Percentiles rank a stretch among this genome's conserved stretches.
Conservation (phyloP, 2,329 filamentous ascomycete genomes). For the Botrytis sinoallii region DNA sequence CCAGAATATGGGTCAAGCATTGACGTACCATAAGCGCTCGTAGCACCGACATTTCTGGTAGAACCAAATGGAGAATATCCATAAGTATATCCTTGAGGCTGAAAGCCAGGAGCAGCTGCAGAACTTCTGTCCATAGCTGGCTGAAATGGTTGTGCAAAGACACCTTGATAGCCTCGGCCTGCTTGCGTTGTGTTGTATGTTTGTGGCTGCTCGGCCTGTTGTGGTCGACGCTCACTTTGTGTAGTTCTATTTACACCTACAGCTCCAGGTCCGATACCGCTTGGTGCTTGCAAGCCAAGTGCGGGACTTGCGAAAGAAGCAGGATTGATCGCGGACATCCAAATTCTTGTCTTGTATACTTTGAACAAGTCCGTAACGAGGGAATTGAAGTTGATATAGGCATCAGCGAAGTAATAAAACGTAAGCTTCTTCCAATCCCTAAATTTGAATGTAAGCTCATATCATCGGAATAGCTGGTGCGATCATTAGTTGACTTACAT, state of each 20-base stretch:
- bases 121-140: conserved; percentile 42
- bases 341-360: conserved; percentile 98
- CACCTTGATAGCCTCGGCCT: conserved; percentile 38
- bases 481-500: conserved; percentile 63
- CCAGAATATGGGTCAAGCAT: conserved; percentile 45
- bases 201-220: conserved; percentile 38
- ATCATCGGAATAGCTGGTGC: neutral
- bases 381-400: conserved; percentile 98
- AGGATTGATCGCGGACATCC: conserved; percentile 99
- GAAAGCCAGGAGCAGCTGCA: conserved; percentile 41
- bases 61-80: conserved; percentile 46
- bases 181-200: conserved; percentile 29
- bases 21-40: conserved; percentile 40
- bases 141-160: conserved; percentile 45
- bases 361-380: conserved; percentile 97
- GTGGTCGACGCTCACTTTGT: conserved; percentile 42
- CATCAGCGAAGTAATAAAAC: conserved; percentile 97
- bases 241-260: conserved; percentile 51
- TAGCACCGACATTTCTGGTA: conserved; percentile 40
- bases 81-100: conserved; percentile 42
- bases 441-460: conserved; percentile 15
- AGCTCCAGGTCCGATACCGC: conserved; percentile 62
- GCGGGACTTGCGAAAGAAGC: conserved; percentile 85
- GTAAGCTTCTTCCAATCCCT: conserved; percentile 99
- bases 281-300: conserved; percentile 67